Percentiles rank a stretch among this genome's conserved stretches.
These are phyloP conservation scores for Quercus dentata DNA, from an alignment of 306 rosid genomes.

Conservation along the genomic window DNA sequence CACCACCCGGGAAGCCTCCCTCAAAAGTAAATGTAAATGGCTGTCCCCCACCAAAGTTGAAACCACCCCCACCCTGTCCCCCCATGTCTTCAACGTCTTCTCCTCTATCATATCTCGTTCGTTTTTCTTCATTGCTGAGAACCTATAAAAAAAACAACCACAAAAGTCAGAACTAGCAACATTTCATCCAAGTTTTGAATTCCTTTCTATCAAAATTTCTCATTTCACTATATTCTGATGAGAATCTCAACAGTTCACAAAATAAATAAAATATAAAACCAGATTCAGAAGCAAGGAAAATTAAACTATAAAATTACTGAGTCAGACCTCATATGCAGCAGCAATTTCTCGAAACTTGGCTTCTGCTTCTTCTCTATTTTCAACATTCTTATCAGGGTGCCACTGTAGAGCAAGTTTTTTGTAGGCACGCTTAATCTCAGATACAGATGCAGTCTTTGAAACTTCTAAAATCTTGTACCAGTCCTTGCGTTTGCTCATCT, in stretches of 20 bases:
- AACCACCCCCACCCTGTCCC: conserved; percentile 65
- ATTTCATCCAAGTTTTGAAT: conserved; percentile 2
- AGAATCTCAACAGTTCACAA: neutral
- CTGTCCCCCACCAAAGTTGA: conserved; percentile 88
- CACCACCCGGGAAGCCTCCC: conserved; percentile 57
- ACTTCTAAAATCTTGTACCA: conserved; percentile 91
- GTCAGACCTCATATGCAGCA: conserved; percentile 87
- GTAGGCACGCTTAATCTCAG: conserved; percentile 96
- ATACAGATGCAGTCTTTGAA: conserved; percentile 66
- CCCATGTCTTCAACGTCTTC: conserved; percentile 91
- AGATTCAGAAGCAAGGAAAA: neutral
- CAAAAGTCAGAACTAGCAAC: conserved; percentile 12
- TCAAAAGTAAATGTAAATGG: conserved; percentile 68
- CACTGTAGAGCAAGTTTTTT: conserved; percentile 98
- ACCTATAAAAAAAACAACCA: conserved; percentile 45
- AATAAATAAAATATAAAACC: neutral
- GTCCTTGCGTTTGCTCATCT: conserved; percentile 98
- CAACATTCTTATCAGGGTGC: conserved; percentile 98
- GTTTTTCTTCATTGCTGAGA: conserved; percentile 89
- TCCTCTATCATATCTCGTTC: conserved; percentile 84
- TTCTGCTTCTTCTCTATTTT: conserved; percentile 93
- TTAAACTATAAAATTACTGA: conserved; percentile 1
- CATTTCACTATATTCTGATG: neutral
- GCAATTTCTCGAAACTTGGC: conserved; percentile 85
- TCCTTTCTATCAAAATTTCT: neutral